These are phyloP conservation scores for Colletotrichum caudatum DNA, from an alignment of 2,329 filamentous ascomycete species.

Conservation along the genomic window DNA sequence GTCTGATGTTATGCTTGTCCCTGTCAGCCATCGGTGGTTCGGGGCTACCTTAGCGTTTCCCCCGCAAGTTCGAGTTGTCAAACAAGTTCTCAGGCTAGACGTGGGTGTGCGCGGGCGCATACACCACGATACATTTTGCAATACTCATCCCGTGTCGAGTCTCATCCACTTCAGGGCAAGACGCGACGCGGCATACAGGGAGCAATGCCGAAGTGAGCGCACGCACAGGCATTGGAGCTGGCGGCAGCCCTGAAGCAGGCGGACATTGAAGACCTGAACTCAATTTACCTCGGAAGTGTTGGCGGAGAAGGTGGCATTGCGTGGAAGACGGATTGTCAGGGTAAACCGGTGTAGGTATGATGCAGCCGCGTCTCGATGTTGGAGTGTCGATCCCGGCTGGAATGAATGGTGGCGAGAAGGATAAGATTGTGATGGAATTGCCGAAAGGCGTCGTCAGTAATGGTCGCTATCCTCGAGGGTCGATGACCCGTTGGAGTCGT, in stretches of 20 bases:
- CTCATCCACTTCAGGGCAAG: conserved; percentile 10
- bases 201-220: background rate
- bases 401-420: conserved; percentile 6
- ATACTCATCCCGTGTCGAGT: conserved; percentile 17
- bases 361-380: background rate
- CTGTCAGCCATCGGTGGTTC: conserved; percentile 31
- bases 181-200: conserved; percentile 11
- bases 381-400: conserved; percentile 13
- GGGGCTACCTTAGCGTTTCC: conserved; percentile 37
- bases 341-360: background rate
- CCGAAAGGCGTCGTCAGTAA: conserved; percentile 24
- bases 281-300: background rate
- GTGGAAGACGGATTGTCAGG: background rate
- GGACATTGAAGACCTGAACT: background rate
- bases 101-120: conserved; percentile 22
- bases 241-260: conserved; percentile 1
- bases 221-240: conserved; percentile 5
- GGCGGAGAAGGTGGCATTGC: background rate
- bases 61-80: conserved; percentile 42
- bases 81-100: conserved; percentile 29
- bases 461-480: conserved; percentile 20
- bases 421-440: conserved; percentile 16
- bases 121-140: background rate
- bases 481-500: conserved; percentile 9
- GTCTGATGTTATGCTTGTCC: conserved; percentile 40